Conservation (phyloP, 768 basidiomycete species). For the Serendipita sp. region DNA sequence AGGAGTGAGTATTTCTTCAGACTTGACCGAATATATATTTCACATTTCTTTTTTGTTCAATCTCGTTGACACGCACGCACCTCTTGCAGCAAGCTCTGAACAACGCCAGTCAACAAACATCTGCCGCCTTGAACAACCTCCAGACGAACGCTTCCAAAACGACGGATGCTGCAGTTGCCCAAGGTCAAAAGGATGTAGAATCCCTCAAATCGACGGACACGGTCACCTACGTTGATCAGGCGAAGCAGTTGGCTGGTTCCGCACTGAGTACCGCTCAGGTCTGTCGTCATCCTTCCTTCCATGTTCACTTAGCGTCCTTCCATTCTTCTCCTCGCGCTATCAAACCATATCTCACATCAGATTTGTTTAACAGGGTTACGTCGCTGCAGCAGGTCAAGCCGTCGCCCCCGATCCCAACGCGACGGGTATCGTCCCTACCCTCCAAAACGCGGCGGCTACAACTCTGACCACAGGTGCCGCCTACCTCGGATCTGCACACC, state of each 20-base stretch:
- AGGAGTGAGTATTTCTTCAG: neutral
- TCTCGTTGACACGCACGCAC: neutral
- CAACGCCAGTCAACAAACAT: slow-evolving; percentile 12
- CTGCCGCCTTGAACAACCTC: slow-evolving; percentile 19
- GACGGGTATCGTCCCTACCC: slow-evolving; percentile 19
- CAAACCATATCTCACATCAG: too few species aligned
- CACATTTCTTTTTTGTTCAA: neutral
- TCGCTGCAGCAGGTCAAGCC: slow-evolving; percentile 8
- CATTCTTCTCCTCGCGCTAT: too few species aligned
- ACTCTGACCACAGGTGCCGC: slow-evolving; percentile 21
- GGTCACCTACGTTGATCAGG: slow-evolving; percentile 38
- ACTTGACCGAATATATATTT: neutral
- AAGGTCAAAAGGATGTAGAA: slow-evolving; percentile 39
- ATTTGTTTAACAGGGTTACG: slow-evolving; percentile 7
- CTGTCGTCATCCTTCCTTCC: too few species aligned
- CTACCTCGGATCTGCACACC: slow-evolving; percentile 20
- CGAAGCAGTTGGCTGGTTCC: slow-evolving; percentile 30
- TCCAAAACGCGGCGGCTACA: slow-evolving; percentile 22
- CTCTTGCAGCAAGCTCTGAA: slow-evolving; percentile 5
- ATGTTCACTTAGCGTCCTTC: too few species aligned
- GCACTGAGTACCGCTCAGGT: slow-evolving; percentile 33
- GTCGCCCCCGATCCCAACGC: slow-evolving; percentile 5
- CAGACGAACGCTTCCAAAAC: slow-evolving; percentile 20
- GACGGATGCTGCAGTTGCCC: slow-evolving; percentile 37
- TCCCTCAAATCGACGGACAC: slow-evolving; percentile 26